A percentile compares a stretch with the other conserved stretches of the same genome.
These are phyloP conservation scores for Cichorium intybus DNA, from an alignment of 140 eudicot species.

Conservation along the genomic window DNA sequence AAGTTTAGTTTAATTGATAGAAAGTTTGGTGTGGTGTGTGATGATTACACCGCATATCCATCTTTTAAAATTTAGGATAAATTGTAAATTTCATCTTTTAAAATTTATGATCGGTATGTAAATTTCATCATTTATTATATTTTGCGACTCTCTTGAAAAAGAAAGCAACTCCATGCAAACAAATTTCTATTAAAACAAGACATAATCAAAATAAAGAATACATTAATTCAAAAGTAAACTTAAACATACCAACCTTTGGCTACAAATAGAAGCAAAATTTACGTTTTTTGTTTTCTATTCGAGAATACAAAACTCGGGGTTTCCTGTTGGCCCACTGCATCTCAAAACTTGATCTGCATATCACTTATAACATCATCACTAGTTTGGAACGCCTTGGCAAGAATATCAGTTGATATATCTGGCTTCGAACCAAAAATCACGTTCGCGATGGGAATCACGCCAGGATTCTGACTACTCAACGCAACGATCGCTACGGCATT, in stretches of 20 bases:
- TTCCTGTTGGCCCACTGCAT: background rate
- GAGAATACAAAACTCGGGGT: no score
- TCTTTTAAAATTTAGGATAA: no score
- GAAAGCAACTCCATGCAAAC: background rate
- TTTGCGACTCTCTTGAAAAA: background rate
- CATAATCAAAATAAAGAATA: background rate
- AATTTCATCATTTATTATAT: no score
- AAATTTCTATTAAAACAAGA: background rate
- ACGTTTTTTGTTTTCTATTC: background rate
- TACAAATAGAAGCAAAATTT: background rate
- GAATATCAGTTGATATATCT: slow-evolving; percentile 28
- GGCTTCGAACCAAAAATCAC: slow-evolving; percentile 36
- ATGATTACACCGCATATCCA: no score
- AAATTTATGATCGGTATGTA: no score
- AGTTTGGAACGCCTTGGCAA: slow-evolving; percentile 32
- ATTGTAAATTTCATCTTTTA: no score
- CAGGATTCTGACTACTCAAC: slow-evolving; percentile 30
- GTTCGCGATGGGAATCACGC: slow-evolving; percentile 20
- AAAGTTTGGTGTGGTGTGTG: no score
- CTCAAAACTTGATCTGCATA: slow-evolving; percentile 21
- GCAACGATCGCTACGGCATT: slow-evolving; percentile 19
- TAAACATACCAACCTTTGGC: background rate
- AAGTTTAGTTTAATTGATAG: no score
- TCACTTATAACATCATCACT: slow-evolving; percentile 8
- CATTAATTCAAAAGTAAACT: slow-evolving; percentile 5